phyloP scores from a whole-genome alignment of 352 stramenopile species.

The Globisporangium carolinianum region DNA sequence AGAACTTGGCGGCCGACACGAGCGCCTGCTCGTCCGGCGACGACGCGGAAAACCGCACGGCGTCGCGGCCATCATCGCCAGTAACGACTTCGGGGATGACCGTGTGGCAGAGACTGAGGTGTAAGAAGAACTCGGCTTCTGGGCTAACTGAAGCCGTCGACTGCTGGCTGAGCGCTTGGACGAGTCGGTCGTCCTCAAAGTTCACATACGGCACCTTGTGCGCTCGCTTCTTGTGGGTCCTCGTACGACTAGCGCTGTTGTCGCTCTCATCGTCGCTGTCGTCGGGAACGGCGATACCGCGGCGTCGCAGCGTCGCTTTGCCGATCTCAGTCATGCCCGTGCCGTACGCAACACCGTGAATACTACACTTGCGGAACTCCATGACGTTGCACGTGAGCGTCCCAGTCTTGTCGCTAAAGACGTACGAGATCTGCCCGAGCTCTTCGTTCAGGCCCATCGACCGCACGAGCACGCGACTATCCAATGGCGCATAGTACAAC shows the following conservation, averaged over 20 bases:
- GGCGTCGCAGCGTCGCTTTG: background rate
- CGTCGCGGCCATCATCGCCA: background rate
- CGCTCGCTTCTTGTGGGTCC: background rate
- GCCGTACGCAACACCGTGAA: conserved; percentile 71
- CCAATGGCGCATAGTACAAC: background rate
- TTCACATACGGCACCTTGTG: background rate
- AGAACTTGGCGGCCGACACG: background rate
- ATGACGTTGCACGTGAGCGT: conserved; percentile 98
- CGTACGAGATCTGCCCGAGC: conserved; percentile 94
- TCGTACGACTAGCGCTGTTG: background rate
- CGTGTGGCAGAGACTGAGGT: conserved; percentile 1
- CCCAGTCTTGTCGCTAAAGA: conserved; percentile 99
- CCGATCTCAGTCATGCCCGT: conserved; percentile 48
- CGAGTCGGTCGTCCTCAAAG: conserved; percentile 38
- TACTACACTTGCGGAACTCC: conserved; percentile 91
- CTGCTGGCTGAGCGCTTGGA: conserved; percentile 52
- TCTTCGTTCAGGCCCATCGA: conserved; percentile 88
- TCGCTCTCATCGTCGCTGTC: background rate
- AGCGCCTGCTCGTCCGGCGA: background rate
- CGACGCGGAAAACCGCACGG: background rate
- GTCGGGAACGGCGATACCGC: background rate
- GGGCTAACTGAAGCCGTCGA: background rate
- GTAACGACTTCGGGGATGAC: conserved; percentile 22
- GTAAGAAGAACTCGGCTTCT: background rate
- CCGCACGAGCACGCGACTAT: background rate